Evolutionary conservation across 2,329 filamentous ascomycete species (phyloP), one percentile per base, ranked within the genome.

Genomic region (Trichophyton schoenleinii): DNA sequence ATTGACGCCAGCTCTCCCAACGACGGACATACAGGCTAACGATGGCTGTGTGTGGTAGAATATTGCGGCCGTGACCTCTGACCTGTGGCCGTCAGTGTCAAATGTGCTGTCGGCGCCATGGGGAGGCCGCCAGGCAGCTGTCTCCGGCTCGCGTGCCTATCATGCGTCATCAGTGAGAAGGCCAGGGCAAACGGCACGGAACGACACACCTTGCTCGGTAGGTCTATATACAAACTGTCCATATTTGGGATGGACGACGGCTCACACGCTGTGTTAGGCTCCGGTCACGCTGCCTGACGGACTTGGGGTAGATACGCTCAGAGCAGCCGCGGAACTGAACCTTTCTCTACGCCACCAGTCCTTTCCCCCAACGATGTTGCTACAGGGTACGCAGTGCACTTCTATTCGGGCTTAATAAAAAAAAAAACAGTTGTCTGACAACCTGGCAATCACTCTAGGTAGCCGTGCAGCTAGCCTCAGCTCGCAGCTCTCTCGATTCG

Each of bases 41-140:
- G 44, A 28, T 41, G 46, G 48, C 38, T 28, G 49, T n/a, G 5
- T 7, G 22, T 58, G 46, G 31, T 64, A 83, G 80, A 78, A 75
- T 63, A 69, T 80, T 58, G 69, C 72, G 55, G 70, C 72, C n/a
- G 71, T 70, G 60, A 72, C 73, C 46, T 73, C 75, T 41, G 75
- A 78, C 65, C 63, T 77, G 58, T 77, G 74, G 75, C 75, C 76
- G 49, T 73, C 72, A 28, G 70, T 79, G 66, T 74, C 72, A 57
- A 76, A 68, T 62, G 63, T 72, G 59, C 65, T 78, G 52, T 66
- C 68, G 49, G 67, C 69, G 62, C 72, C 74, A 28, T 73, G 70
- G 71, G 75, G 70, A 63, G 66, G 66, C 53, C 60, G 70, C 46
- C 46, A 49, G 46, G 18, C 46, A 28, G 18, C 48, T 34, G 48